Base-by-base conservation (phyloP, 176 grass and related monocot species). In the Panicum miliaceum region DNA sequence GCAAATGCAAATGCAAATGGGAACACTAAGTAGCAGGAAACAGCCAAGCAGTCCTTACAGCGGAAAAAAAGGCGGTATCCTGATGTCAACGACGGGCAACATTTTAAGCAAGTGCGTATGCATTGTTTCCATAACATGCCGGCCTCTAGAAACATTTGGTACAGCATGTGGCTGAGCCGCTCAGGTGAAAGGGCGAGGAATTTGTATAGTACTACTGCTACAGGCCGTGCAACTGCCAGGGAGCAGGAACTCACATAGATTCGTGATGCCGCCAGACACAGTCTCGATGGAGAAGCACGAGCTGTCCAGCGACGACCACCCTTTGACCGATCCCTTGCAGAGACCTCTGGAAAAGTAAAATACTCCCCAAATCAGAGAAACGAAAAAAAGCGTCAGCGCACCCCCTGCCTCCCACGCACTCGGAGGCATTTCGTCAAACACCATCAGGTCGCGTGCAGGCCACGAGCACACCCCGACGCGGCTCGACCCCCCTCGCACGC, bases 221-320 rank as follows among this genome's bases (percentile, higher is more conserved):
- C 66, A 75, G 64, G 27, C 67, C 45, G 83, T 54, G 70, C 15
- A 7, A 74, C 34, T 38, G 63, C 19, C 38, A 75, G 48, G 25
- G 45, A 81, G 66, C 40, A 51, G 72, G 19, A 80, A 92, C 91
- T 89, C 79, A 99, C 96, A 86, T 7, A 94, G 81, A 89, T 99
- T 99, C 37, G 93, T 99, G 77, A 99, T 96, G 77, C 96, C 96
- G 12, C 96, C 93, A 26, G 96, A 99, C 83, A 99, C 91, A 0
- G 80, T 99, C 36, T 94, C 88, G 59, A 90, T 90, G 1, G 81
- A 89, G 84, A 99, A 94, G 81, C 84, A 83, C 32, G 96, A 96
- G 86, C 69, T 82, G 75, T 94, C 91, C 76, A 94, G 60, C 32
- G 81, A 81, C 0, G 66, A 76, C 93, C 91, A 94, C 43, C 84